phyloP scores from a whole-genome alignment of 2,329 filamentous ascomycete species.

The Phaeophleospora eucalypticola region DNA sequence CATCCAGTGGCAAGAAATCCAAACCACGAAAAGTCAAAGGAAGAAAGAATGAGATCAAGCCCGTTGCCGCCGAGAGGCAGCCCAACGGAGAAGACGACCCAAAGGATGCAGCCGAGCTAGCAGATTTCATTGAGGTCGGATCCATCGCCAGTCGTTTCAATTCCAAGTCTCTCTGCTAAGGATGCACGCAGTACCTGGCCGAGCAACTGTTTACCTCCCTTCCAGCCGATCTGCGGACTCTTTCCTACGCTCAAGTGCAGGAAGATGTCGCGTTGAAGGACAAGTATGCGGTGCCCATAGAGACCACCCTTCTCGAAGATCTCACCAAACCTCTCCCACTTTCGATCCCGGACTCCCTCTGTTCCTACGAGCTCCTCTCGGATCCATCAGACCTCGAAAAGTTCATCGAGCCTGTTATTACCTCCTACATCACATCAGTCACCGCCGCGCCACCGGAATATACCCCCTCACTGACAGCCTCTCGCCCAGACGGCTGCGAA shows the following conservation, averaged over 20 bases:
- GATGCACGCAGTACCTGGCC: conserved; percentile 58
- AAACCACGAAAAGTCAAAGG: conserved; percentile 43
- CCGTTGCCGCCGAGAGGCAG: conserved; percentile 23
- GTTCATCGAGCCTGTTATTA: conserved; percentile 62
- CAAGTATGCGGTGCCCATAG: conserved; percentile 53
- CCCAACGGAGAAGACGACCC: conserved; percentile 11
- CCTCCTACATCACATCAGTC: conserved; percentile 56
- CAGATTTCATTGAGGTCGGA: conserved; percentile 68
- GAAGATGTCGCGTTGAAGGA: conserved; percentile 48
- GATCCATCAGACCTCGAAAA: conserved; percentile 42
- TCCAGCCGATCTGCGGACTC: conserved; percentile 55
- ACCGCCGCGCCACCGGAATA: conserved; percentile 63
- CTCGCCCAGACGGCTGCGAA: conserved; percentile 62
- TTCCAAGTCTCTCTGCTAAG: neutral
- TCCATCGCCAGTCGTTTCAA: neutral
- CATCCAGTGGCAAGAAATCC: conserved; percentile 41
- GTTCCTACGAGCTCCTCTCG: conserved; percentile 61
- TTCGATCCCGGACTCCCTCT: conserved; percentile 62
- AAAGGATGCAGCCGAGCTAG: conserved; percentile 61
- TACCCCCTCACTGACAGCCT: conserved; percentile 39
- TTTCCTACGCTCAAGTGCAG: conserved; percentile 58
- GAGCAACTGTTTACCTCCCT: conserved; percentile 63
- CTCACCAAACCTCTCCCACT: conserved; percentile 56
- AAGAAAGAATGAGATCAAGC: conserved; percentile 39
- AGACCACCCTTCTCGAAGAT: conserved; percentile 33